Conservation (phyloP, 1,284 basidiomycete species). For the Ustilago bromivora region DNA sequence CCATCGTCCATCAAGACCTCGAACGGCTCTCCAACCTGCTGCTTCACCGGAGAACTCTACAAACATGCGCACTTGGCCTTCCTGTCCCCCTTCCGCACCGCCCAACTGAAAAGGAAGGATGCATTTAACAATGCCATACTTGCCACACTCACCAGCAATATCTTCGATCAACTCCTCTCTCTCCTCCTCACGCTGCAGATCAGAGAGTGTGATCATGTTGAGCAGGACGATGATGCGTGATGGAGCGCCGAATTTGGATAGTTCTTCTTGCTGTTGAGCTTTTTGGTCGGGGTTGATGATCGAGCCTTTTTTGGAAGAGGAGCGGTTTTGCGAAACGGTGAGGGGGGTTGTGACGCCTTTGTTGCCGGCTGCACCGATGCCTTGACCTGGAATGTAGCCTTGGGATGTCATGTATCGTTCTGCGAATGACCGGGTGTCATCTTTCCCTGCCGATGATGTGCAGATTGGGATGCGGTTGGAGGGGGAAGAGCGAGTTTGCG, state of each 20-base stretch:
- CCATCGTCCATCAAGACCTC: conserved; percentile 50
- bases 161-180: conserved; percentile 20
- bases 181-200: neutral
- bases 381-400: conserved; percentile 60
- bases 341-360: conserved; percentile 58
- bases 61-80: conserved; percentile 44
- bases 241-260: conserved; percentile 21
- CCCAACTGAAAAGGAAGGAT: conserved; percentile 31
- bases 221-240: conserved; percentile 30
- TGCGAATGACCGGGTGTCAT: conserved; percentile 42
- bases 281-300: conserved; percentile 10
- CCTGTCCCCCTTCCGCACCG: neutral
- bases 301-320: neutral
- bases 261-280: neutral
- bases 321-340: neutral
- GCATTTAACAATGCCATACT: conserved; percentile 54
- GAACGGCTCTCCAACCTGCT: conserved; percentile 55
- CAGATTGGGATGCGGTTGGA: neutral
- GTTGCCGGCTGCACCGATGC: conserved; percentile 60
- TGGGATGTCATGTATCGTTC: conserved; percentile 56
- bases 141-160: conserved; percentile 44
- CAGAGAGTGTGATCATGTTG: conserved; percentile 14
- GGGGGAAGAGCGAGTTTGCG: neutral
- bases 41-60: conserved; percentile 59
- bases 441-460: too few species aligned